These are phyloP conservation scores for Colletotrichum sp. DNA, from an alignment of 2,329 filamentous ascomycete genomes.

Conservation along the genomic window DNA sequence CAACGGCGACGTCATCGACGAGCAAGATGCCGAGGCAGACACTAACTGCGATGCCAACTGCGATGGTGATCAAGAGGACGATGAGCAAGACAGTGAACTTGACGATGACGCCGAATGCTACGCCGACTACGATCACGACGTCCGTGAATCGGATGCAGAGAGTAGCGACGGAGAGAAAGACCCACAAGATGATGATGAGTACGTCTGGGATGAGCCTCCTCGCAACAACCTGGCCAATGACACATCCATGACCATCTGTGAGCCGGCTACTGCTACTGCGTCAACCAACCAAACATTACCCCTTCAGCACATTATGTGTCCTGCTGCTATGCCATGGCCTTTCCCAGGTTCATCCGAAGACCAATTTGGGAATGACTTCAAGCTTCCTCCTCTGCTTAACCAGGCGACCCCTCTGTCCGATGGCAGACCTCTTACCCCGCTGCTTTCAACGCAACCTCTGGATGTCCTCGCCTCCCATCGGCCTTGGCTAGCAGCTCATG, in stretches of 20 bases:
- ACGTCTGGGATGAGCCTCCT: background rate
- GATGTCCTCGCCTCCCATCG: background rate
- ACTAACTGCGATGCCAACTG: background rate
- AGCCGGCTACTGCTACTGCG: background rate
- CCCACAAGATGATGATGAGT: background rate
- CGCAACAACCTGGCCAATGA: background rate
- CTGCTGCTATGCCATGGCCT: background rate
- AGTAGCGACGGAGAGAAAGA: background rate
- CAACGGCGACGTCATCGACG: slow-evolving; percentile 33
- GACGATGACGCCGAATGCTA: background rate
- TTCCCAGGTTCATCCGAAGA: background rate
- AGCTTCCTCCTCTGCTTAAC: background rate
- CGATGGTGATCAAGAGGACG: background rate
- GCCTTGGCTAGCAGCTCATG: background rate
- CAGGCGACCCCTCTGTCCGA: background rate
- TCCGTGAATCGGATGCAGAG: background rate
- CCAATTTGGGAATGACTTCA: background rate
- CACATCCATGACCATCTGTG: background rate
- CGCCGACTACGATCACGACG: background rate
- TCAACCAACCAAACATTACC: background rate
- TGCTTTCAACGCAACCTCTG: background rate
- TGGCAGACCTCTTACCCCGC: background rate
- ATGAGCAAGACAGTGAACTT: background rate
- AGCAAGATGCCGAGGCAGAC: slow-evolving; percentile 24
- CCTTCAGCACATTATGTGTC: background rate